Conservation (phyloP, 306 rosid species). For the Mimosa pudica region DNA sequence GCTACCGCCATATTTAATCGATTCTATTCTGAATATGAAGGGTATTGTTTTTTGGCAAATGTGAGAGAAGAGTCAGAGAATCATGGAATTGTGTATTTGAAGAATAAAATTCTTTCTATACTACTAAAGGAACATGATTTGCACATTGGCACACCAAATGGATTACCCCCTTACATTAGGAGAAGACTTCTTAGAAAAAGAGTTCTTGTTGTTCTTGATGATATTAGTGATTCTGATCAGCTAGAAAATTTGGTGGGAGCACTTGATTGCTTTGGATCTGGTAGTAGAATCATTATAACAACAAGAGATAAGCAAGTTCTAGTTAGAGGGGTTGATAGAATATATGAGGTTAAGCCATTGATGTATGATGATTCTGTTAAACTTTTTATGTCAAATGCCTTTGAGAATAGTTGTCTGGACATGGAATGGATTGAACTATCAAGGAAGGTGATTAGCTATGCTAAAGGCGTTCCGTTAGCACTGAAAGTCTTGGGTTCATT, state of each 20-base stretch:
- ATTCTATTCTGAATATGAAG: conserved; percentile 31
- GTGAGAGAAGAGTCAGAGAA: conserved; percentile 37
- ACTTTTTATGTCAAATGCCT: conserved; percentile 36
- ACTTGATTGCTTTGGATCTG: conserved; percentile 40
- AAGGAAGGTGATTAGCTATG: conserved; percentile 26
- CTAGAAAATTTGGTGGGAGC: not conserved
- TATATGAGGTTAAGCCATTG: conserved; percentile 34
- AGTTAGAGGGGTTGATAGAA: not conserved
- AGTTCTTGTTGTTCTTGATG: conserved; percentile 29
- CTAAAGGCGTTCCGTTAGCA: conserved; percentile 40
- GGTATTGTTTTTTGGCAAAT: conserved; percentile 37
- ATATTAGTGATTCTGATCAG: not conserved
- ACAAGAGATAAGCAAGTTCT: conserved; percentile 38
- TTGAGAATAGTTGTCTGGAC: conserved; percentile 5
- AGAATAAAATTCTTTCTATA: conserved; percentile 36
- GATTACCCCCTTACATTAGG: conserved; percentile 32
- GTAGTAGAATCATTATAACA: conserved; percentile 45
- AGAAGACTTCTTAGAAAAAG: conserved; percentile 33
- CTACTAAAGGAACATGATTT: conserved; percentile 33
- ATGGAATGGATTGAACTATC: conserved; percentile 32
- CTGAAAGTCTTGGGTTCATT: conserved; percentile 40
- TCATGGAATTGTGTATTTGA: conserved; percentile 26
- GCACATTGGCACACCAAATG: conserved; percentile 36
- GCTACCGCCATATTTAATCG: conserved; percentile 23
- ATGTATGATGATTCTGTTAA: conserved; percentile 1